These are phyloP conservation scores for Aegilops umbellulata DNA, from an alignment of 176 grass and related monocot species.

Conservation along the genomic window DNA sequence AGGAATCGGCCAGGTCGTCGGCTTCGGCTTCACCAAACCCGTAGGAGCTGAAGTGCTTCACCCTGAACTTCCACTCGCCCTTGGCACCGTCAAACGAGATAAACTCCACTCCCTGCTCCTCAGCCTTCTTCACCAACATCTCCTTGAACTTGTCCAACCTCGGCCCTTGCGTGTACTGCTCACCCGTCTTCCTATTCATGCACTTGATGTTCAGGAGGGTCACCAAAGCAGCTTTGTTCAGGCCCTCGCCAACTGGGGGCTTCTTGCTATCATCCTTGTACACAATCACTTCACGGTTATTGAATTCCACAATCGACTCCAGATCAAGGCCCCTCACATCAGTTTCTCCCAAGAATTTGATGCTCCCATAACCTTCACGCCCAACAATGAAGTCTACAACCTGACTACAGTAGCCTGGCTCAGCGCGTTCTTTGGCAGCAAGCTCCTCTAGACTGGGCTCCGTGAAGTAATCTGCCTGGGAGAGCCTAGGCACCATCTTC, in stretches of 20 bases:
- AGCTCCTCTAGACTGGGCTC: constrained; percentile 72
- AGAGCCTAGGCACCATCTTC: constrained; percentile 67
- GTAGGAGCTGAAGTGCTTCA: constrained; percentile 71
- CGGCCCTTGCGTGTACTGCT: constrained; percentile 42
- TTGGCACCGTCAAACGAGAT: constrained; percentile 53
- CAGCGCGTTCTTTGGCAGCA: constrained; percentile 68
- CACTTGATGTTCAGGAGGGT: constrained; percentile 84
- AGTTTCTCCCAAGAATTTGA: constrained; percentile 74
- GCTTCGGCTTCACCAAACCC: constrained; percentile 7
- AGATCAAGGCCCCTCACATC: constrained; percentile 75
- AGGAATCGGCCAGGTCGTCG: neutral
- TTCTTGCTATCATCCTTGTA: constrained; percentile 82
- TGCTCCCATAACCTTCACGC: constrained; percentile 68
- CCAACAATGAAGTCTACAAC: constrained; percentile 82
- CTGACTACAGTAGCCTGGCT: constrained; percentile 62
- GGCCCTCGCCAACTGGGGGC: constrained; percentile 70
- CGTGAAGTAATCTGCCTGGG: constrained; percentile 66
- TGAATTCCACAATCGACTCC: constrained; percentile 71
- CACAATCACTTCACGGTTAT: constrained; percentile 78
- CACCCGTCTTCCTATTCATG: constrained; percentile 66
- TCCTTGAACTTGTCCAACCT: constrained; percentile 70
- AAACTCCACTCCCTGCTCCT: constrained; percentile 77
- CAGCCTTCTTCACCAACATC: constrained; percentile 57
- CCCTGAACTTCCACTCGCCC: constrained; percentile 95
- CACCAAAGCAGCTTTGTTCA: constrained; percentile 82